Evolutionary conservation across 139 green algal species (phyloP), one percentile per base, ranked within the genome.

Genomic region (Haematococcus lacustris): DNA sequence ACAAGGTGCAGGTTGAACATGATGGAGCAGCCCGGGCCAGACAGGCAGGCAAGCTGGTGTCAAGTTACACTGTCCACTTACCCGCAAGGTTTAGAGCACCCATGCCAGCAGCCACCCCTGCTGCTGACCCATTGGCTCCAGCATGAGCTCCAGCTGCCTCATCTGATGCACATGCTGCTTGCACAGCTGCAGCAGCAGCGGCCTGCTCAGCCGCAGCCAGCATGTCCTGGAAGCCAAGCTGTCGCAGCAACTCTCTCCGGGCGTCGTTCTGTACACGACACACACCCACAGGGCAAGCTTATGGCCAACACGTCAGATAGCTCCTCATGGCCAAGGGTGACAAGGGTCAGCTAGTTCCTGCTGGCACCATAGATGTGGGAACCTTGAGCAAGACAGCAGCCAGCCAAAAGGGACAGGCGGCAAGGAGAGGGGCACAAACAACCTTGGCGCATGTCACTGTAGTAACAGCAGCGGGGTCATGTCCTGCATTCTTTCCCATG

Each of bases 141-240:
- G 63, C 63, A n/a, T n/a, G 32, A n/a, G 25, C 51, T 62, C 25
- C 51, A 62, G 51, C 32, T 9, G 13, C 13, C 17, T 28, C 47
- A 57, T 9, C 47, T 28, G 13, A 57, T 57, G 17, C 26, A 68
- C 57, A 68, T 66, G 61, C 73, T 32, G 60, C 38, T 51, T 73
- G 57, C 57, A 71, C 71, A 34, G 72, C 67, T 39, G 72, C 76
- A 3, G 78, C 77, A 32, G 63, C 66, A 0, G 79, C 53, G 32
- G 70, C 69, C 26, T 76, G 21, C 32, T 72, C 40, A 30, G 3
- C 3, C 40, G 63, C 41, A 0, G 77, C 75, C 26, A 93, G 75
- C n/a, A 83, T 68, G 26, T 92, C 81, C 17, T 76, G 74, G 66
- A 98, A 98, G 35, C 94, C 91, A 5, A 99, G 88, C 30, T 92